phyloP scores from a whole-genome alignment of 2,329 filamentous ascomycete genomes.

The Talaromyces sp. region DNA sequence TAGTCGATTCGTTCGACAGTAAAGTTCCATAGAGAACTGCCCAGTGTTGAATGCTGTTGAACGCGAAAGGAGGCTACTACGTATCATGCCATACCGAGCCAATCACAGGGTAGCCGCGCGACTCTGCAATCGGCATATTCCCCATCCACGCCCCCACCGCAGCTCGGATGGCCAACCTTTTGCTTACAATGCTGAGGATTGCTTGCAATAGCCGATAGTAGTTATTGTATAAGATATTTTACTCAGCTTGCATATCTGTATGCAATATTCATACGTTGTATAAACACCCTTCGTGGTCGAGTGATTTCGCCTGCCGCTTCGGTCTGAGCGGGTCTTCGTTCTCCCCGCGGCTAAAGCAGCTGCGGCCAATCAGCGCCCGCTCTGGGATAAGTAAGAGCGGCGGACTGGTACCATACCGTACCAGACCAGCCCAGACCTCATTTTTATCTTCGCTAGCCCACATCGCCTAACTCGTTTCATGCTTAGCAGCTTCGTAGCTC shows the following conservation, averaged over 20 bases:
- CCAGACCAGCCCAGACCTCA: constrained; percentile 2
- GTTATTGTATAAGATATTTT: background rate
- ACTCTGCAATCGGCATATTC: background rate
- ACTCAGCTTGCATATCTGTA: background rate
- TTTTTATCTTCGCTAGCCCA: constrained; percentile 3
- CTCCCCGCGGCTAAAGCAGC: constrained; percentile 3
- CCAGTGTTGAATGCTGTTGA: too few relatives aligned
- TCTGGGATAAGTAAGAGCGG: constrained; percentile 4
- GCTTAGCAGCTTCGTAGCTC: background rate
- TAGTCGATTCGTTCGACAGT: too few relatives aligned
- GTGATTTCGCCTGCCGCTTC: constrained; percentile 10
- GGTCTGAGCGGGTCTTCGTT: background rate
- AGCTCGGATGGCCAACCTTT: background rate
- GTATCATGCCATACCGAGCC: background rate
- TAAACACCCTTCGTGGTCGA: background rate
- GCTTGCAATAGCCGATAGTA: background rate
- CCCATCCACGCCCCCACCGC: background rate
- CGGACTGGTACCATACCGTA: constrained; percentile 3
- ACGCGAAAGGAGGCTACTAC: too few relatives aligned
- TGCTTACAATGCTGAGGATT: too few relatives aligned
- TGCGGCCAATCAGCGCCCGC: background rate
- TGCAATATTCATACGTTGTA: too few relatives aligned
- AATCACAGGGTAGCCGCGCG: background rate
- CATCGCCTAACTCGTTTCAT: constrained; percentile 3
- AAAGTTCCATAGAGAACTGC: background rate